Evolutionary conservation across 106 monocot genomes (phyloP), one percentile per base, ranked within the genome.

Genomic region (Cymbidium sinense): DNA sequence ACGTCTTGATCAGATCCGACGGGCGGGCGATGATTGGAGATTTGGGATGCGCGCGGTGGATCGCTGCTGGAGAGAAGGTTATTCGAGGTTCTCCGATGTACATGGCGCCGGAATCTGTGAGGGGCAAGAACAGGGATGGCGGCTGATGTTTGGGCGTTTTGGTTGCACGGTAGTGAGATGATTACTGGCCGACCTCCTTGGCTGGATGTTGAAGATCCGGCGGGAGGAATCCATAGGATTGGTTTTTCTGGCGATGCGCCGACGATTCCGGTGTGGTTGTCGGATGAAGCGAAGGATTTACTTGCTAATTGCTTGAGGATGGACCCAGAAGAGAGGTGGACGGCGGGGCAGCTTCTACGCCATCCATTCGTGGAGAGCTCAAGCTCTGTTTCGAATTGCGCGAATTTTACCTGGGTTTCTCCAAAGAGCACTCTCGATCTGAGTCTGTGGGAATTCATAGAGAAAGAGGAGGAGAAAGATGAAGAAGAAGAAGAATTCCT

Each of bases 131-230:
- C 86, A 86, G 76, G 88, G 17, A 51, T 76, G 69, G 50, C 77
- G 50, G 88, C 90, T n/a, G 93, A 93, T 65, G 78, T 90, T 15
- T 93, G 93, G 93, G 86, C 93, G 1, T 78, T 90, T 9, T 90
- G 90, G 7, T 93, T 90, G 85, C 80, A 81, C 6, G 51, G 85
- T 33, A 72, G 88, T 10, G 93, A 93, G 83, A 94, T 90, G 93
- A 79, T 82, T 33, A 87, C 86, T 20, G 88, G 86, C 0, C 58
- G 80, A 7, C 65, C 81, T 2, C 90, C 90, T 21, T 90, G 88
- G 88, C 72, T 76, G 55, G 87, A 79, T 3, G 33, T 28, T 20
- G 55, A 30, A 1, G 85, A 81, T 74, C 77, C 81, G 17, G 23
- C 85, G 7, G 52, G 85, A 0, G 81, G 79, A 0, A 44, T 91